Base-by-base conservation (phyloP, 2,329 filamentous ascomycete genomes). In the Ascomycota sp. region DNA sequence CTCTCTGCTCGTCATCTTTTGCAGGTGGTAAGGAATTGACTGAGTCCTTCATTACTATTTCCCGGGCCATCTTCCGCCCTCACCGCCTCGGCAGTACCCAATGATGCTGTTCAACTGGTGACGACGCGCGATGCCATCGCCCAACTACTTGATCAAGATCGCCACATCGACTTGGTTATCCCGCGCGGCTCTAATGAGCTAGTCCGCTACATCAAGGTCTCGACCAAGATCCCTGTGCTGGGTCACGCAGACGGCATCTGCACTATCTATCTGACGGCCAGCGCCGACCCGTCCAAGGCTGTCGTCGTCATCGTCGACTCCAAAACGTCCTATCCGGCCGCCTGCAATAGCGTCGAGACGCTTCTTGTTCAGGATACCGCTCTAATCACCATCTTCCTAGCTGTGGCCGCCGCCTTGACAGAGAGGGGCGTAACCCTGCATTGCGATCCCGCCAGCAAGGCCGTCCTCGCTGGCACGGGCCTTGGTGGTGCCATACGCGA, bases 221-320 rank as follows among this genome's bases (percentile, higher is more conserved):
- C 77, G 38, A 94, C 89, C 30, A 81, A 81, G 46, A 95, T 98
- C 42, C 89, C 89, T 2, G 89, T 98, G 1, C 70, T 98, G 17
- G 89, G 89, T 36, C 89, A 98, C 49, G 89, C 89, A 17, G 89
- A 98, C 49, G 89, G 89, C 23, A 65, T 95, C 33, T 98, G 89
- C 57, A 69, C 73, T 36, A 71, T 82, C 37, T 98, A 89, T 52
- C 63, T 98, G 30, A 78, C 89, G 43, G 61, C 63, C 8, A 79
- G 82, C 33, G 85, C 80, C 28, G 75, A 91, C 42, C 53, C 62
- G 24, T 56, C 64, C 26, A 75, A 80, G 55, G 80, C 82, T 9
- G 65, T 68, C 13, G 69, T 70, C 36, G 76, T 93, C 32, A 60
- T 95, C 28, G 62, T 93, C 32, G 89, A 98, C 55, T 78, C 86